Percentiles rank a stretch among this genome's conserved stretches.
Conservation (phyloP, 805 yeast genomes). For the Wickerhamiella parazyma region DNA sequence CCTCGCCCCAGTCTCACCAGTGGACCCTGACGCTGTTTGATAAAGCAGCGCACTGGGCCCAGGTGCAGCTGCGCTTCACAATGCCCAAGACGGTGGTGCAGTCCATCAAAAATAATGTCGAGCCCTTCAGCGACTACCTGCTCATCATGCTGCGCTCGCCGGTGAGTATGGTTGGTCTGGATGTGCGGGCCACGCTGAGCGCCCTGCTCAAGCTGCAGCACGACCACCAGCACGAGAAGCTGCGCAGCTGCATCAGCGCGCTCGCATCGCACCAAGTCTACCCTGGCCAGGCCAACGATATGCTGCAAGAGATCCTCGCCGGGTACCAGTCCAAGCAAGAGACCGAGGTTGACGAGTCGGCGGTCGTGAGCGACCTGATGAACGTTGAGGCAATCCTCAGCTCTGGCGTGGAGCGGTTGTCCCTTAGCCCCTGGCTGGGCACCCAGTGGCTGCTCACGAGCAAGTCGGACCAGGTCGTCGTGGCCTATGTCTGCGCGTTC, state of each 20-base stretch:
- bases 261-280: conserved; percentile 70
- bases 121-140: conserved; percentile 69
- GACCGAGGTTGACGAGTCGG: not conserved
- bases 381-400: conserved; percentile 18
- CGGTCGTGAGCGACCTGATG: conserved; percentile 17
- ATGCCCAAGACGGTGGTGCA: conserved; percentile 38
- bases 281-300: conserved; percentile 73
- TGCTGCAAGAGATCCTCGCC: conserved; percentile 49
- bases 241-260: conserved; percentile 41
- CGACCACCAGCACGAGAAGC: not conserved
- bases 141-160: conserved; percentile 28
- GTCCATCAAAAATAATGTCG: conserved; percentile 5
- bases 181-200: conserved; percentile 5
- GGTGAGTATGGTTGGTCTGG: conserved; percentile 7
- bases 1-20: conserved; percentile 23
- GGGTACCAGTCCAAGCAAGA: conserved; percentile 16
- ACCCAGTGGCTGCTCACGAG: conserved; percentile 21
- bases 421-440: conserved; percentile 21
- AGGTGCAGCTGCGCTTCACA: conserved; percentile 61
- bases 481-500: conserved; percentile 17
- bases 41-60: conserved; percentile 61
- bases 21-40: conserved; percentile 52
- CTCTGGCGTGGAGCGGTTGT: conserved; percentile 11
- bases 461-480: not conserved
- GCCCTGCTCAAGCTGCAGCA: conserved; percentile 6